A percentile compares a stretch with the other conserved stretches of the same genome.
Evolutionary conservation across 495 filamentous ascomycete species (phyloP).

Genomic region (Aspergillus homomorphus): DNA sequence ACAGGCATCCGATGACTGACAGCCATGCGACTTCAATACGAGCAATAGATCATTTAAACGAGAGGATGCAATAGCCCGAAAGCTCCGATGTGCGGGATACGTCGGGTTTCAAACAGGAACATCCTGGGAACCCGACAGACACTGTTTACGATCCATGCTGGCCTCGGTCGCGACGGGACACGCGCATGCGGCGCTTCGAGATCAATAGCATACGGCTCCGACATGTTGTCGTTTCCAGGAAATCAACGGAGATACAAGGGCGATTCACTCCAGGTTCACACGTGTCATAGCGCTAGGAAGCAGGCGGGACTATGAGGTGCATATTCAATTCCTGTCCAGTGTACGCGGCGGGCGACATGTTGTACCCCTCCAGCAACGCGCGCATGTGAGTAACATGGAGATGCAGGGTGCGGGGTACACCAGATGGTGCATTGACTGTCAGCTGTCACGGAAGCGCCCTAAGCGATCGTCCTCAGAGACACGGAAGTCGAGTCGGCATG

Average conservation of each 20-base stretch:
- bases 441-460: constrained; percentile 2
- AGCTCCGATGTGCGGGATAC: background rate
- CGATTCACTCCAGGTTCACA: constrained; percentile 1
- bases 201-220: background rate
- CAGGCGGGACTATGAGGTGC: background rate
- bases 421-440: background rate
- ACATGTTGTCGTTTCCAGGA: background rate
- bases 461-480: background rate
- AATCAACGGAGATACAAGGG: background rate
- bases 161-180: background rate
- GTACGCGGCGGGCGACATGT: background rate
- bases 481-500: background rate
- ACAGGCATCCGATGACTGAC: background rate
- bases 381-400: background rate
- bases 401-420: constrained; percentile 2
- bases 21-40: background rate
- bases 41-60: background rate
- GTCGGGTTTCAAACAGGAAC: background rate
- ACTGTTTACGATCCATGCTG: background rate
- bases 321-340: background rate
- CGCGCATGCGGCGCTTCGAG: background rate
- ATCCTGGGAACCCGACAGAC: background rate
- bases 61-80: background rate
- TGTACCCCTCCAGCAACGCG: background rate
- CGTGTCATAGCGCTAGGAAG: constrained; percentile 3